Evolutionary conservation across 2,329 filamentous ascomycete genomes (phyloP), one percentile per base, ranked within the genome.

Genomic region (Peltaster fructicola): DNA sequence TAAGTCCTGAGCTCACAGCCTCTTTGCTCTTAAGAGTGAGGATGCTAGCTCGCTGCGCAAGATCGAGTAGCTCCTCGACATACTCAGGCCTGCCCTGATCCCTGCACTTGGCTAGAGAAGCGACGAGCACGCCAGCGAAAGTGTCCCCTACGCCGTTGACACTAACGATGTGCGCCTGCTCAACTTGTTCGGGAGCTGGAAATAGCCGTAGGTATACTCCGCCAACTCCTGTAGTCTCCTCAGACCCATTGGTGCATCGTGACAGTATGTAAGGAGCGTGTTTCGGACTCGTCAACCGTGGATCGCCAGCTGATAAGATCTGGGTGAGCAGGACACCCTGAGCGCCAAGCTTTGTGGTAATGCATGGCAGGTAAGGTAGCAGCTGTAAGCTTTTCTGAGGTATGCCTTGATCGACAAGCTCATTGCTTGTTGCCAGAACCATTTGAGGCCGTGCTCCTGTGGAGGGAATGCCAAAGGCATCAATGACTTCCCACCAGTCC

Each of bases 101-200:
- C 45, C 11, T 53, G 53, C 3, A 59, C 40, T 61, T 65, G 0
- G 72, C 71, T 36, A 95, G 47, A 0, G 78, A 80, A 2, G 81
- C 75, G n/a, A 92, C 57, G 28, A 93, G 39, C 8, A 82, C 75
- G 0, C 85, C 88, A 6, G 90, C 59, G 47, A 95, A 84, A 0
- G 88, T 93, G 51, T 98, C 88, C 0, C 88, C 88, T 2, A 81
- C 82, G 1, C 85, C 88, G 47, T 95, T 95, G 7, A 95, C 85
- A 22, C 81, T 92, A 2, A 85, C 70, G 1, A 91, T 61, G 14
- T 88, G 69, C 11, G 64, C 53, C 0, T 56, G 50, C 2, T 39
- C 30, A 5, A 92, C 61, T 9, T 57, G 53, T 44, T 77, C 70
- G 1, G 65, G 66, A 0, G 76, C 59, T 0, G 77, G 68, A 46